A percentile compares a stretch with the other conserved stretches of the same genome.
Conservation (phyloP, 2,329 filamentous ascomycete genomes). For the Stachybotrys echinatus region DNA sequence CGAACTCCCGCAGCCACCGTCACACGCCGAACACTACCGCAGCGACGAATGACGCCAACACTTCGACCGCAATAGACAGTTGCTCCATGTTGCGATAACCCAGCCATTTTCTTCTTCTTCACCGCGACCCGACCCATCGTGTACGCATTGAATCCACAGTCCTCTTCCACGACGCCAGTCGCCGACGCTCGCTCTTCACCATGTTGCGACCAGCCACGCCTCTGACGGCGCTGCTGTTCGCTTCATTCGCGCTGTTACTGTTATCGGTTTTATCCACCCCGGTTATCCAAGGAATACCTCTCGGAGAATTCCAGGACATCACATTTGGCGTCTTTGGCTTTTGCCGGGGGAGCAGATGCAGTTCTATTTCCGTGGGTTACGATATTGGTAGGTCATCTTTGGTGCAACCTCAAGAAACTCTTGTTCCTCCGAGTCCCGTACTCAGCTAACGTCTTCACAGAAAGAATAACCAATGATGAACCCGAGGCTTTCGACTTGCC, state of each 20-base stretch:
- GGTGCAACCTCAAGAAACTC: neutral
- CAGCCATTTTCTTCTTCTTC: neutral
- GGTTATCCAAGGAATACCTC: conserved; percentile 76
- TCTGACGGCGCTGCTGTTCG: conserved; percentile 76
- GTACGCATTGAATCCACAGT: neutral
- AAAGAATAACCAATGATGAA: conserved; percentile 18
- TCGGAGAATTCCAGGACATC: conserved; percentile 70
- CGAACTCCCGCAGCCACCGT: neutral
- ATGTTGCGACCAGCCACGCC: conserved; percentile 93
- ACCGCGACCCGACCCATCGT: neutral
- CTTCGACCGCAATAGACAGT: neutral
- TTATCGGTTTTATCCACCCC: conserved; percentile 89
- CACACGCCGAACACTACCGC: neutral
- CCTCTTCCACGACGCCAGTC: neutral
- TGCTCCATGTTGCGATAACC: neutral
- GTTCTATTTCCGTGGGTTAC: conserved; percentile 76
- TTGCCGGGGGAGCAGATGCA: conserved; percentile 65
- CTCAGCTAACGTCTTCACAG: conserved; percentile 12
- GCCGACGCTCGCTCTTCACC: conserved; percentile 29
- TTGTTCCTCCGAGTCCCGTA: neutral
- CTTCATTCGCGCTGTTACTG: conserved; percentile 79
- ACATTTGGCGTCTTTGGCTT: conserved; percentile 92
- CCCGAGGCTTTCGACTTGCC: conserved; percentile 51
- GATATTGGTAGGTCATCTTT: conserved; percentile 62
- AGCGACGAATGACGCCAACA: neutral